A percentile compares a stretch with the other conserved stretches of the same genome.
phyloP scores from a whole-genome alignment of 1,139 yeast genomes.

The Taiozyma onychis region DNA sequence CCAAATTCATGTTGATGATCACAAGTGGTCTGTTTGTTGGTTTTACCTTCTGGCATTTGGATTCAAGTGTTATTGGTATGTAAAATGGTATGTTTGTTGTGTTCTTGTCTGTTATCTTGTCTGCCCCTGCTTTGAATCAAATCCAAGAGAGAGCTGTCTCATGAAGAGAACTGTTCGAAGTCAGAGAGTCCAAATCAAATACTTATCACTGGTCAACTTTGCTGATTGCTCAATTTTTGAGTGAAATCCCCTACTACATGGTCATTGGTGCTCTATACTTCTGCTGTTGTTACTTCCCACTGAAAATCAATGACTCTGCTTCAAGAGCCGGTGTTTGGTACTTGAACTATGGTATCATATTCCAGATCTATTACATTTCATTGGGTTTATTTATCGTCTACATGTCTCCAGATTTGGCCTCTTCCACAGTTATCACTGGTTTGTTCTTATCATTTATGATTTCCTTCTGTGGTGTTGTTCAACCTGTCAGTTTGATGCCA shows the following conservation, averaged over 20 bases:
- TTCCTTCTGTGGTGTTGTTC: slow-evolving; percentile 60
- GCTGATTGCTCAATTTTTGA: slow-evolving; percentile 40
- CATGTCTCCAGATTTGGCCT: slow-evolving; percentile 55
- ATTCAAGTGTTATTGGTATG: slow-evolving; percentile 42
- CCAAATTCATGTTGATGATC: slow-evolving; percentile 31
- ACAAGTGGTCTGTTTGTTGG: slow-evolving; percentile 47
- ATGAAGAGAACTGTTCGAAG: slow-evolving; percentile 48
- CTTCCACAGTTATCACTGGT: slow-evolving; percentile 54
- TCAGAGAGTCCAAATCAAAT: slow-evolving; percentile 51
- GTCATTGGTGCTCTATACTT: slow-evolving; percentile 47
- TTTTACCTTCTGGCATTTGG: slow-evolving; percentile 48
- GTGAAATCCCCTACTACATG: slow-evolving; percentile 51
- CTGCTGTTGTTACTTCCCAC: slow-evolving; percentile 53
- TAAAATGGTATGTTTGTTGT: slow-evolving; percentile 47
- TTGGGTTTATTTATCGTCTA: slow-evolving; percentile 51
- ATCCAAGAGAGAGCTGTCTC: slow-evolving; percentile 47
- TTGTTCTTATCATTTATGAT: slow-evolving; percentile 48
- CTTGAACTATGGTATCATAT: slow-evolving; percentile 47
- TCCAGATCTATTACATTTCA: slow-evolving; percentile 51
- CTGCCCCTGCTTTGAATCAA: slow-evolving; percentile 50
- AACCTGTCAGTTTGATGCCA: slow-evolving; percentile 52
- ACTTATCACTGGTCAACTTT: slow-evolving; percentile 57
- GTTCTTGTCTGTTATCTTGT: slow-evolving; percentile 41
- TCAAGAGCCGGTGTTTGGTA: slow-evolving; percentile 51
- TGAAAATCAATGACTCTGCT: slow-evolving; percentile 41